A percentile compares a stretch with the other conserved stretches of the same genome.
These are phyloP conservation scores for Pythium brachiatum DNA, from an alignment of 352 stramenopile species.

Conservation along the genomic window DNA sequence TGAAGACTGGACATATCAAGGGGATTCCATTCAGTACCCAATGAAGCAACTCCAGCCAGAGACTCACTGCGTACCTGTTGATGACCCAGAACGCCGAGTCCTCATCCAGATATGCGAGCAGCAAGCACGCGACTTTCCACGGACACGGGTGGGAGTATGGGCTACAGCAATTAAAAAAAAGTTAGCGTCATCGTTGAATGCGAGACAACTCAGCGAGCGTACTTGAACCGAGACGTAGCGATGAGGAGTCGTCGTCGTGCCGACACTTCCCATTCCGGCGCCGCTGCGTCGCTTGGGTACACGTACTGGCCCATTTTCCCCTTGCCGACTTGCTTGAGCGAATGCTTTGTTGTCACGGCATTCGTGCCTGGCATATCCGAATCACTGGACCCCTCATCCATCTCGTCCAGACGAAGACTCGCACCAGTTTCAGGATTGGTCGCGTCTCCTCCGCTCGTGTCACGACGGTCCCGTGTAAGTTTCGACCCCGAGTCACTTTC, in stretches of 20 bases:
- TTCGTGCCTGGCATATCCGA: neutral
- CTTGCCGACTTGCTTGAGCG: constrained; percentile 59
- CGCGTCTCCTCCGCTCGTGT: constrained; percentile 1
- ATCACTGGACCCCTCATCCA: neutral
- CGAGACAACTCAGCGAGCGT: constrained; percentile 9
- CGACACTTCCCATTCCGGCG: constrained; percentile 54
- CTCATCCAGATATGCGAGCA: constrained; percentile 78
- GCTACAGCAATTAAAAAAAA: constrained; percentile 27
- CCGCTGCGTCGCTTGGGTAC: constrained; percentile 60
- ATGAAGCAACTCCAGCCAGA: neutral
- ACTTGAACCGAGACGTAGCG: constrained; percentile 72
- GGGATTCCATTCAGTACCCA: too few species aligned
- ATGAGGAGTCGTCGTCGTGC: constrained; percentile 63
- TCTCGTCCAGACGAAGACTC: neutral
- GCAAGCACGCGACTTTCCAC: constrained; percentile 62
- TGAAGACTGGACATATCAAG: constrained; percentile 60
- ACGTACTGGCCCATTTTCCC: constrained; percentile 60
- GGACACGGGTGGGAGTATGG: constrained; percentile 71
- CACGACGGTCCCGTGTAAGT: neutral
- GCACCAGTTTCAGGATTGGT: neutral
- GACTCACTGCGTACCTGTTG: constrained; percentile 48
- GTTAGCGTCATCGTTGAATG: neutral
- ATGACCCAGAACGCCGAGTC: constrained; percentile 80
- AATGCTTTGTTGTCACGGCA: constrained; percentile 25
- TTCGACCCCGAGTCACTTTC: neutral